Percentiles rank a stretch among this genome's conserved stretches.
phyloP scores from a whole-genome alignment of 345 rosid species.

The Pelargonium nanum region DNA sequence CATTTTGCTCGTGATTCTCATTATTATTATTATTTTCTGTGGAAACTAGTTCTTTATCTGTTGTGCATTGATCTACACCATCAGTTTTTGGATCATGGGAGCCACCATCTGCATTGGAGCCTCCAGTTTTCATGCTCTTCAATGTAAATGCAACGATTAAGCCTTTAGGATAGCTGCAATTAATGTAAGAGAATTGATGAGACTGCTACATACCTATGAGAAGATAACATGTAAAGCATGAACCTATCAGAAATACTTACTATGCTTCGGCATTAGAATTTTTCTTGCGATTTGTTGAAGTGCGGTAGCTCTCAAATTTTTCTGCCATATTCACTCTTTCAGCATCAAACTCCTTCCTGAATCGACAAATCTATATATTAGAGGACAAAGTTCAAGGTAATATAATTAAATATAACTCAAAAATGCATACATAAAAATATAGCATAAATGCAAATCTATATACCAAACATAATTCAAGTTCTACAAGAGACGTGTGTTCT shows the following conservation, averaged over 20 bases:
- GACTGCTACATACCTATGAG: constrained; percentile 7
- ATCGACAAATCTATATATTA: not conserved
- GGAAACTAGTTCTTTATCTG: constrained; percentile 22
- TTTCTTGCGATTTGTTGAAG: constrained; percentile 31
- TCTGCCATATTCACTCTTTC: constrained; percentile 46
- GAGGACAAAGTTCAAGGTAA: not conserved
- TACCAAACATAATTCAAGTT: no score
- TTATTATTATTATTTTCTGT: constrained; percentile 17
- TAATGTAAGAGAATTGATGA: constrained; percentile 1
- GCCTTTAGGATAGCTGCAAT: constrained; percentile 70
- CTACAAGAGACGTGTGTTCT: no score
- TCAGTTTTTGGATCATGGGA: constrained; percentile 21
- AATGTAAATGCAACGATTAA: constrained; percentile 72
- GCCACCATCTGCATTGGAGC: constrained; percentile 23
- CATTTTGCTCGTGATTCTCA: constrained; percentile 9
- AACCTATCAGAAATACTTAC: constrained; percentile 25
- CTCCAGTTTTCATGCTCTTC: constrained; percentile 37
- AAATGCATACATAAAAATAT: not conserved
- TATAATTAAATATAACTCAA: no score
- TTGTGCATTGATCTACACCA: constrained; percentile 16
- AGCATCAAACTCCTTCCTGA: constrained; percentile 81
- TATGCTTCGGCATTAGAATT: constrained; percentile 32
- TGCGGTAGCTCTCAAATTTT: constrained; percentile 31
- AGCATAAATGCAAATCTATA: no score
- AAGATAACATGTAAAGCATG: not conserved